Evolutionary conservation across 2,329 filamentous ascomycete genomes (phyloP), one percentile per base, ranked within the genome.

Genomic region (Aspergillus sp.): DNA sequence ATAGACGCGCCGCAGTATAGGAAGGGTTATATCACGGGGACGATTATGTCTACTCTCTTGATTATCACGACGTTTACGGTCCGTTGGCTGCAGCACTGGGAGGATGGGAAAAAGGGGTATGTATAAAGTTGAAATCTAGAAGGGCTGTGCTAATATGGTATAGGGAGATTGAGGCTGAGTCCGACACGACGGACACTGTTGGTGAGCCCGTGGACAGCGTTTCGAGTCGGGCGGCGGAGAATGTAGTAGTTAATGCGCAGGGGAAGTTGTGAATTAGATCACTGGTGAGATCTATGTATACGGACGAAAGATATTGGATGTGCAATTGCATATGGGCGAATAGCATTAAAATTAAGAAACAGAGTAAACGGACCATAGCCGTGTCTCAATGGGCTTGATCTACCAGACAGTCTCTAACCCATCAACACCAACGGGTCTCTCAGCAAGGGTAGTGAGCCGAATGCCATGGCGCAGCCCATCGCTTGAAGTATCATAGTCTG

Each of bases 11-110:
- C 87, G 0, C 62, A 74, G 44, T 89, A 88, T 39, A 68, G 62
- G 1, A 88, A 87, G 64, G 87, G 86, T 0, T 88, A 82, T 51
- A 78, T 84, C 9, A 86, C 84, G 0, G 80, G 81, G 61, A 72
- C 82, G 5, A 76, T 78, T 6, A 66, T 87, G 37, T 77, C 80
- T 0, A 67, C 78, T 0, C 71, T 73, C 1, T 64, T 88, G 52
- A 86, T 87, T 43, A 69, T 65, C 0, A 82, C 76, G 7, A 73
- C 84, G 15, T n/a, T 51, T 17, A 9, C 11, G n/a, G 52, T 53
- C 0, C 27, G 50, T 33, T n/a, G 11, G 11, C 21, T 63, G 46
- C 48, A 64, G 17, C 7, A 31, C n/a, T 41, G 55, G 39, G 62
- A 64, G 51, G 31, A 47, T 31, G 25, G 6, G 21, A 23, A 39